Conservation (phyloP, 2,329 filamentous ascomycete species). For the Sporothrix pseudoabietina region DNA sequence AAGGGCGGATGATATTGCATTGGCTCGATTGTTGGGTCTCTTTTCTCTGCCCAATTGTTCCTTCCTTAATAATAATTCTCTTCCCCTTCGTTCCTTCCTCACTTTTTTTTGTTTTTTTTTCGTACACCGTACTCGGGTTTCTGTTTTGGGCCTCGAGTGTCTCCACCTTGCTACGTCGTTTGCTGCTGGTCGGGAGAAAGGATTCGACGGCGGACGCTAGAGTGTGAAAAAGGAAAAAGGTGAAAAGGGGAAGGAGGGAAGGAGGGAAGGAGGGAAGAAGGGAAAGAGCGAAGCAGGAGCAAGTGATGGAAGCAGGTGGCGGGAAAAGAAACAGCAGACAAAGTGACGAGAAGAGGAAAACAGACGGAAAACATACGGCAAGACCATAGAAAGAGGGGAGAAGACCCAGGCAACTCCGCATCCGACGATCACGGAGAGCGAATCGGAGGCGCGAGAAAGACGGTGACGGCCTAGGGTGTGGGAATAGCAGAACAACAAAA, state of each 20-base stretch:
- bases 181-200: conserved; percentile 1
- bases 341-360: neutral
- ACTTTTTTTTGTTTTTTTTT: neutral
- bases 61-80: neutral
- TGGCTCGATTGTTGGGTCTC: neutral
- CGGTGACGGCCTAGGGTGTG: conserved; percentile 13
- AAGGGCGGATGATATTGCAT: neutral
- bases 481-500: neutral
- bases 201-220: neutral
- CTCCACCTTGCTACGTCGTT: conserved; percentile 16
- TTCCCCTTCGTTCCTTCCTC: neutral
- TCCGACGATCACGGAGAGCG: neutral
- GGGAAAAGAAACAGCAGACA: neutral
- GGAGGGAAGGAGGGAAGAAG: neutral
- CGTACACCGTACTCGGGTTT: neutral
- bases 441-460: conserved; percentile 15
- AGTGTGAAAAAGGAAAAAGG: neutral
- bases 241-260: too few relatives aligned
- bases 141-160: neutral
- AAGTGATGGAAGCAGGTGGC: too few relatives aligned
- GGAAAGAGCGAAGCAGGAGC: neutral
- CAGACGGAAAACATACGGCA: neutral
- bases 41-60: neutral
- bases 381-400: neutral
- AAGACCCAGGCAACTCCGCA: neutral